Evolutionary conservation across 2,329 filamentous ascomycete species (phyloP).

Genomic region (Botrytis aclada): DNA sequence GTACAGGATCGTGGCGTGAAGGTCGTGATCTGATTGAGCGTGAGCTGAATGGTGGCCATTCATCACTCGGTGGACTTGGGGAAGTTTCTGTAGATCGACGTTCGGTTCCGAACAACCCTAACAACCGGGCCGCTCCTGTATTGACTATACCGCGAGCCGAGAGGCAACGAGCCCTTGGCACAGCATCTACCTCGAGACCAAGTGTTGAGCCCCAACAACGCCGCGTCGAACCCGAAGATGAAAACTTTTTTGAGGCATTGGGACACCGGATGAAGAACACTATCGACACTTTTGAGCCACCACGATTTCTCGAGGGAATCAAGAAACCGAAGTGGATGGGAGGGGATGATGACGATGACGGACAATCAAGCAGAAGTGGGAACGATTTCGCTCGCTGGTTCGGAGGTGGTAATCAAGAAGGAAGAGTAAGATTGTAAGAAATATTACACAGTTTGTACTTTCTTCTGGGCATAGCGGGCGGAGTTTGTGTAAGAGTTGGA

Average conservation of each 20-base stretch:
- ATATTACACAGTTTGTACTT: constrained; percentile 13
- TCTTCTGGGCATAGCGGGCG: constrained; percentile 33
- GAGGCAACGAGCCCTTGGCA: constrained; percentile 35
- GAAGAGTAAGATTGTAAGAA: constrained; percentile 35
- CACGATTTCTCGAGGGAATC: constrained; percentile 75
- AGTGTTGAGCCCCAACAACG: constrained; percentile 31
- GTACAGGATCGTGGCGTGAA: constrained; percentile 84
- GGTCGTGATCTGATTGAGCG: constrained; percentile 86
- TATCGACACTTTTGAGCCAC: constrained; percentile 76
- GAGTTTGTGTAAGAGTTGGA: constrained; percentile 28
- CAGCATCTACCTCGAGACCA: constrained; percentile 35
- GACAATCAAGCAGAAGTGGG: constrained; percentile 34
- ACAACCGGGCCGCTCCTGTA: constrained; percentile 31
- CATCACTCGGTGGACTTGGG: constrained; percentile 47
- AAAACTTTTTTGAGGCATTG: constrained; percentile 80
- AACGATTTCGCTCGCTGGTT: constrained; percentile 58
- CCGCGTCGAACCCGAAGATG: constrained; percentile 59
- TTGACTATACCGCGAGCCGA: constrained; percentile 34
- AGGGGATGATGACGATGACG: constrained; percentile 46
- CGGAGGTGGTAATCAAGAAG: constrained; percentile 45
- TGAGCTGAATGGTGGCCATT: constrained; percentile 69
- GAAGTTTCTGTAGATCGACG: constrained; percentile 28
- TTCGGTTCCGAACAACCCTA: constrained; percentile 32
- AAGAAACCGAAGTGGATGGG: constrained; percentile 82
- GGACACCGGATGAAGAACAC: constrained; percentile 88